Base-by-base conservation (phyloP, 2,329 filamentous ascomycete genomes). In the Talaromyces funiculosus region DNA sequence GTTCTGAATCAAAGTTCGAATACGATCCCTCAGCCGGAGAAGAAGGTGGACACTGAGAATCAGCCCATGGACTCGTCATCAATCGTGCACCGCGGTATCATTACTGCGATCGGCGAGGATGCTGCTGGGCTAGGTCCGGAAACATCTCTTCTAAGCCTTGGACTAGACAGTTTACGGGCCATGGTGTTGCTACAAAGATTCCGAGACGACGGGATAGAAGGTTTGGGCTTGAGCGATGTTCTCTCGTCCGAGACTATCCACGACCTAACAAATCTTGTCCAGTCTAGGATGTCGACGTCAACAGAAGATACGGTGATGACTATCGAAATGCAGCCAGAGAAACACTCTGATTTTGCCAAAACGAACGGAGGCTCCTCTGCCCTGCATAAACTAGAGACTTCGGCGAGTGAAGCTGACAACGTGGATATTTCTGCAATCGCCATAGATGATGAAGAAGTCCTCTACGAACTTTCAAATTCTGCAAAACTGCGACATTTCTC, bases 111-210 rank as follows among this genome's bases (percentile, higher is more conserved):
- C n/a, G 45, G 38, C 14, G 26, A 31, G 12, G 47, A 33, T 22
- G 47, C 22, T 33, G 59, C 65, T n/a, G 37, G 26, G 7, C 64
- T 70, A 20, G 64, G 59, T 9, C 63, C 66, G 2, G 51, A 43
- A 3, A 56, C 64, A 16, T 64, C 65, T 42, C 61, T 71, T 7
- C 68, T 65, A 37, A 65, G 67, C 1, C 59, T 71, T 1, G 73
- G 73, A 1, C 60, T 75, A n/a, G 73, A 75, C 55, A 75, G 72
- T 66, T 66, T 75, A 2, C 65, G 69, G 5, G 72, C 72, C 4
- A 73, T 75, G 70, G 64, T 66, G 2, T 59, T 75, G 3, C 62
- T 73, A n/a, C 72, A 71, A 16, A 66, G 66, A 22, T 59, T 73
- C 10, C 65, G 71, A 31, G 67, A 68, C n/a, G 60, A 65, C 35